Base-by-base conservation (phyloP, 2,329 filamentous ascomycete genomes). In the Pseudopyricularia cyperi region DNA sequence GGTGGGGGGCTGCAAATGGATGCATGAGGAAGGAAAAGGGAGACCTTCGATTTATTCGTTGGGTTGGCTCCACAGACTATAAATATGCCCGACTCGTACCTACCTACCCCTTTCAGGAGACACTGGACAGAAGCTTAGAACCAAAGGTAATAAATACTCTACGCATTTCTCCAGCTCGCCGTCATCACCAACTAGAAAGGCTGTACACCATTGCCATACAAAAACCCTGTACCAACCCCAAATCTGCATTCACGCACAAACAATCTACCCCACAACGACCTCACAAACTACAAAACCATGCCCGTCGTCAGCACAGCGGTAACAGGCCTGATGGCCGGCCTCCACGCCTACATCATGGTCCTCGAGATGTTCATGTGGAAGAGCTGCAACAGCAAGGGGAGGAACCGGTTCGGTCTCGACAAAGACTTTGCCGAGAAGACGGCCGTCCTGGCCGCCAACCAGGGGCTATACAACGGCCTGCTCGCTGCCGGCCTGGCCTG, bases 381-480 rank as follows among this genome's bases (percentile, higher is more conserved):
- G 2, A 50, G 28, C 14, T 8, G 11, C 39, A 69, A 64, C 0
- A 70, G 72, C 2, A 65, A 64, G 28, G 73, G 72, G 35, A 67
- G 63, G 55, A 69, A 67, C 57, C 59, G 71, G 2, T 76, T 76
- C 61, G 60, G 61, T 30, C 63, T 74, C 34, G 68, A 63, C 0
- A 58, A 67, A n/a, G 68, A 73, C 5, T 73, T 72, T 52, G 73
- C 73, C 6, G 59, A 68, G 37, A 58, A 72, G 60, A 73, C 71
- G 3, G 67, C 66, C 55, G 57, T 53, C 4, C 62, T 76, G 34
- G 73, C 71, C 47, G 70, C 70, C 51, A 76, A 76, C 60, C 73
- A 76, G 58, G 73, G 73, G 19, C 64, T 76, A 6, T 76, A 76
- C 63, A 76, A 76, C 58, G 73, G 73, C 42, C 74, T 76, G 52